These are phyloP conservation scores for Cercospora sojina DNA, from an alignment of 2,329 filamentous ascomycete genomes.

Conservation along the genomic window DNA sequence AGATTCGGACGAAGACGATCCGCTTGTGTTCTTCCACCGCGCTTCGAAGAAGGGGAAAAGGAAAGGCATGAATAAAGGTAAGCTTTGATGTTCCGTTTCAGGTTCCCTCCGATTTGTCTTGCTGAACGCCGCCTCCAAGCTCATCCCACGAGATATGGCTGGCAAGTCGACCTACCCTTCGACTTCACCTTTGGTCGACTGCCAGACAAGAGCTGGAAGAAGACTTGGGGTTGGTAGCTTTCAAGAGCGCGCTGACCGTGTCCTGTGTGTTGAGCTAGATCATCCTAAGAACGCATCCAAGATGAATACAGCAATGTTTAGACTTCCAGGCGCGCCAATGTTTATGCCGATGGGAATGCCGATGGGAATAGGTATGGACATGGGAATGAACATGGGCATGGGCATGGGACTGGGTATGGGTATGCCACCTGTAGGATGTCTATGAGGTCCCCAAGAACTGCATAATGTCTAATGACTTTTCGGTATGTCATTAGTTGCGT, in stretches of 20 bases:
- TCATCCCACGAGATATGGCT: not conserved
- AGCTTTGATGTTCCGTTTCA: not conserved
- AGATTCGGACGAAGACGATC: constrained; percentile 13
- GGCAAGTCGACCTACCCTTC: not conserved
- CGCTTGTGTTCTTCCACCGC: not conserved
- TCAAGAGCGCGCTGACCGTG: not conserved
- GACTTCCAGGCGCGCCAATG: not conserved
- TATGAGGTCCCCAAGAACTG: not conserved
- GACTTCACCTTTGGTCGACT: not conserved
- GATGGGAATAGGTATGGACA: not conserved
- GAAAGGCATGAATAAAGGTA: constrained; percentile 3
- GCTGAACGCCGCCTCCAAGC: not conserved
- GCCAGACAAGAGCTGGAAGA: not conserved
- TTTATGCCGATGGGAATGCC: not conserved
- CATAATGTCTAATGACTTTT: not conserved
- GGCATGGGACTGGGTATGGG: constrained; percentile 2
- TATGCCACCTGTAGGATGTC: not conserved
- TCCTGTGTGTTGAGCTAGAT: not conserved
- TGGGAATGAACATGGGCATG: constrained; percentile 4
- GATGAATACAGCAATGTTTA: not conserved
- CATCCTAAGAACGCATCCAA: not conserved
- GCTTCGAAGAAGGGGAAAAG: constrained; percentile 1
- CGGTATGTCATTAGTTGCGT: not conserved
- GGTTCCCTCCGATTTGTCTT: not conserved
- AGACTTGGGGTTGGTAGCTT: not conserved